A percentile compares a stretch with the other conserved stretches of the same genome.
Conservation (phyloP, 495 filamentous ascomycete species). For the Bathelium albidoporum region DNA sequence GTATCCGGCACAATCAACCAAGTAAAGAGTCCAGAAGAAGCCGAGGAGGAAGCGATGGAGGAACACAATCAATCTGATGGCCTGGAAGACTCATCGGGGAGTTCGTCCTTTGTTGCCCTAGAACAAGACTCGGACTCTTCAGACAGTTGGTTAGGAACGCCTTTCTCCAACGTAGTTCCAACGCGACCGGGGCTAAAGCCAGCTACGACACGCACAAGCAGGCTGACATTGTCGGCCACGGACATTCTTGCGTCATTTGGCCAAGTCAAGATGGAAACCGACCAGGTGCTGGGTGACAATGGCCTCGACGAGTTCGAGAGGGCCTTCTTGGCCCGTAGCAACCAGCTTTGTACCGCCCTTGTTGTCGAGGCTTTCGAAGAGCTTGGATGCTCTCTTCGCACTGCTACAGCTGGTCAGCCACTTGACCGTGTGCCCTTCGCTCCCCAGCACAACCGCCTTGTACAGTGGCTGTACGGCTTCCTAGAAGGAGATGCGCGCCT, state of each 20-base stretch:
- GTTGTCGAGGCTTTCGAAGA: constrained; percentile 38
- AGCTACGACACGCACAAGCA: not conserved
- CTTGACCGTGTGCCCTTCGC: constrained; percentile 28
- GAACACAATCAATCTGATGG: not conserved
- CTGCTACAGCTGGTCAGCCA: constrained; percentile 27
- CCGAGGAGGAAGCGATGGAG: not conserved
- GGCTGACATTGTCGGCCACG: not conserved
- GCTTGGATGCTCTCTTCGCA: constrained; percentile 30
- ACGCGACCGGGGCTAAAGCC: not conserved
- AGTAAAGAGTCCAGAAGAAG: not conserved
- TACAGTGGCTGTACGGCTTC: constrained; percentile 34
- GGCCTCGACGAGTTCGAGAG: not conserved
- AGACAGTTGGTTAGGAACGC: not conserved
- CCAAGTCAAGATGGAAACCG: not conserved
- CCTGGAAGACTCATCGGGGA: not conserved
- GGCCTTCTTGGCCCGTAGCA: not conserved
- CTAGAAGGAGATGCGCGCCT: constrained; percentile 36
- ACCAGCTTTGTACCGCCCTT: not conserved
- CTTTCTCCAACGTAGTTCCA: not conserved
- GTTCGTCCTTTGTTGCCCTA: not conserved
- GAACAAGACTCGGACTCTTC: not conserved
- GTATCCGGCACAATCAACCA: not conserved
- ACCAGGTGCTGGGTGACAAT: not conserved
- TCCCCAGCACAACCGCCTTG: constrained; percentile 28
- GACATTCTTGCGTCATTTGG: not conserved